Base-by-base conservation (phyloP, 2,329 filamentous ascomycete genomes). In the Leptographium galeiforme region DNA sequence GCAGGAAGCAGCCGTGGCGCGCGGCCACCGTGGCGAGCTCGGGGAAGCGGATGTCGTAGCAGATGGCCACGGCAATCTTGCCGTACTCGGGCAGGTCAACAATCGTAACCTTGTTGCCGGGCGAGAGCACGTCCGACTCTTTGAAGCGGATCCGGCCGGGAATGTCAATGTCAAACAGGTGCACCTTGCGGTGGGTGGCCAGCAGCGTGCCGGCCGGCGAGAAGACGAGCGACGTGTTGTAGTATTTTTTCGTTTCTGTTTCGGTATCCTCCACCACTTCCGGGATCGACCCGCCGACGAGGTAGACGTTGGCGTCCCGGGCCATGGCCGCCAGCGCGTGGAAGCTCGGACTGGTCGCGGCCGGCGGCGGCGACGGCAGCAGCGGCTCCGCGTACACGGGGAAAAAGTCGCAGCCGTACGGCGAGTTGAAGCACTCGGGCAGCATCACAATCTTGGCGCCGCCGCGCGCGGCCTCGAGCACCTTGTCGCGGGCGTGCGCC, bases 371-470 rank as follows among this genome's bases (percentile, higher is more conserved):
- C 4, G 82, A 84, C 1, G 89, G 88, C 49, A 72, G 70, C n/a
- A 97, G 82, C 1, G 81, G 84, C 70, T 98, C 93, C 60, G 93
- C 90, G 68, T 97, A 97, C 57, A 83, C 79, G 52, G 90, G 85
- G 71, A 98, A 98, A 75, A 84, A 90, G 64, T 89, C 68, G 60
- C 83, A 89, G 60, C 93, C 93, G 70, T 98, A 98, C 10, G 93
- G 93, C 44, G 87, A 94, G 74, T 98, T 98, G 81, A 98, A 98
- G 76, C 93, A 98, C 73, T 98, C 93, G 39, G 93, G 93, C 18
- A 98, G 79, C 38, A 97, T 89, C 59, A 97, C 84, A 56, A 98
- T 82, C 54, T 86, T 82, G 56, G 91, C 89, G 60, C 91, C 91
- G 4, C 72, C 72, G 32, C 73, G 68, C 30, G 89, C 84, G 6